phyloP scores from a whole-genome alignment of 345 rosid genomes.

The Passiflora organensis region DNA sequence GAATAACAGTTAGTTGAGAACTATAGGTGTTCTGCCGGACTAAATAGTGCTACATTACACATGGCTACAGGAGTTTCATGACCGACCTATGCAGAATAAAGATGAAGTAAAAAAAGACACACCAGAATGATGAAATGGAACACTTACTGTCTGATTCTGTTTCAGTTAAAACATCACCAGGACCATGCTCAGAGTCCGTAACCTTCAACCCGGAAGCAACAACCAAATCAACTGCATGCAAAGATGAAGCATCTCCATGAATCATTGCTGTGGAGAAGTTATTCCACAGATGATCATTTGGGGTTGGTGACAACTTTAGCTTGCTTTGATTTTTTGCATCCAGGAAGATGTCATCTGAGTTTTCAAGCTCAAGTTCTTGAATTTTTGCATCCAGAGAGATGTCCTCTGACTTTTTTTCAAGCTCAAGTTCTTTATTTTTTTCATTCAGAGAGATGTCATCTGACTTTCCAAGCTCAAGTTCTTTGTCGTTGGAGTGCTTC shows the following conservation, averaged over 20 bases:
- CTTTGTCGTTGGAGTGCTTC: not conserved
- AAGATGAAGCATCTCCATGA: constrained; percentile 2
- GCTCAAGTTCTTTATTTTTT: too few species aligned
- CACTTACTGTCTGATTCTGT: constrained; percentile 15
- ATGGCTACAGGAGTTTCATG: too few species aligned
- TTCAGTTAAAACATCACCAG: constrained; percentile 4
- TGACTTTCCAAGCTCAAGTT: not conserved
- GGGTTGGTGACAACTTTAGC: not conserved
- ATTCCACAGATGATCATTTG: constrained; percentile 1
- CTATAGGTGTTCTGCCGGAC: too few species aligned
- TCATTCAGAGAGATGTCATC: not conserved
- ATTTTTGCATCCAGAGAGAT: constrained; percentile 5
- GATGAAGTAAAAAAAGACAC: not conserved
- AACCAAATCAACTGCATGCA: constrained; percentile 12
- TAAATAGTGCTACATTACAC: too few species aligned
- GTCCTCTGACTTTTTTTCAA: too few species aligned
- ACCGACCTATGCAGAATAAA: not conserved
- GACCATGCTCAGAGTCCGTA: constrained; percentile 4
- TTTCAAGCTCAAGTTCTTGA: constrained; percentile 1
- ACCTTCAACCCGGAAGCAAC: not conserved
- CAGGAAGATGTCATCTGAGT: not conserved
- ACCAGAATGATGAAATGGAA: not conserved
- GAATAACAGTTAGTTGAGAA: too few species aligned
- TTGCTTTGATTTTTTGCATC: constrained; percentile 5
- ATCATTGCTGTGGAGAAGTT: not conserved